Evolutionary conservation across 2,329 filamentous ascomycete species (phyloP).

Genomic region (Pseudofabraea citricarpa): DNA sequence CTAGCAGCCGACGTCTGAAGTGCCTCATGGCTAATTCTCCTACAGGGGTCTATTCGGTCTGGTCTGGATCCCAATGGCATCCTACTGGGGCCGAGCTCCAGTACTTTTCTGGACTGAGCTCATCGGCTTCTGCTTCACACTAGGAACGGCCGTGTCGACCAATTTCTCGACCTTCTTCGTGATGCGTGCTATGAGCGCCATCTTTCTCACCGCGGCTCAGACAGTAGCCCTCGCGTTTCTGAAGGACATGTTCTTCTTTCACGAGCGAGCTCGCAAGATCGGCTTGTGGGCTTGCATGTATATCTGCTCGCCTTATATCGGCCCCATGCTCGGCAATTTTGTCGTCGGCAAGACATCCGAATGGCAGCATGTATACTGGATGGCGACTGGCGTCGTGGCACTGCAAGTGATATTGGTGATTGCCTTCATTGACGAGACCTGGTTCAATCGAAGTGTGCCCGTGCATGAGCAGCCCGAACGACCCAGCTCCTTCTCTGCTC

Average conservation of each 20-base stretch:
- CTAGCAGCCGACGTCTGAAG: no score
- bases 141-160: constrained; percentile 32
- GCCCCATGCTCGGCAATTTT: constrained; percentile 32
- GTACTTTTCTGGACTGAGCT: constrained; percentile 36
- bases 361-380: constrained; percentile 43
- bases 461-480: constrained; percentile 30
- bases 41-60: constrained; percentile 6
- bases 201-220: constrained; percentile 28
- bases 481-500: constrained; percentile 22
- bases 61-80: constrained; percentile 29
- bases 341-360: constrained; percentile 23
- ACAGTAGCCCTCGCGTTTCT: constrained; percentile 45
- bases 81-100: constrained; percentile 39
- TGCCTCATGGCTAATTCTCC: neutral
- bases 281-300: constrained; percentile 41
- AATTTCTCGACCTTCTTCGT: constrained; percentile 25
- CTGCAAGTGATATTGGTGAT: constrained; percentile 34
- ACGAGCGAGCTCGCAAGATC: constrained; percentile 47
- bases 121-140: constrained; percentile 26
- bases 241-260: constrained; percentile 57
- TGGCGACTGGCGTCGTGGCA: constrained; percentile 35
- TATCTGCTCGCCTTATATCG: constrained; percentile 37
- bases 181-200: constrained; percentile 16
- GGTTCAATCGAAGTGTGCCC: constrained; percentile 39
- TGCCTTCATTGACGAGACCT: constrained; percentile 42